Evolutionary conservation across 83 land plant species (phyloP).

Genomic region (Larix sibirica): DNA sequence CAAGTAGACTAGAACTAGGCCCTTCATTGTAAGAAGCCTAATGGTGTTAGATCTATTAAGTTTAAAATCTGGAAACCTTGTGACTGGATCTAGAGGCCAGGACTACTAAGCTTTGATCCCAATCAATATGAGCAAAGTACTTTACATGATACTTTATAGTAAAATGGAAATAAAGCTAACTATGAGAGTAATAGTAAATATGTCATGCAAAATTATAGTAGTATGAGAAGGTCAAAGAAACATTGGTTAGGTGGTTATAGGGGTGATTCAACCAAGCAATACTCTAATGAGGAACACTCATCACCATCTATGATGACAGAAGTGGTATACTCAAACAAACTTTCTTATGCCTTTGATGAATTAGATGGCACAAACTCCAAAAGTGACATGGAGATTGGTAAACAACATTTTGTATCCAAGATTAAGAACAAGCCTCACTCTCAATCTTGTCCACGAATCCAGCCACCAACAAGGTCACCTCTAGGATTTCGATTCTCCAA

Average conservation of each 20-base stretch:
- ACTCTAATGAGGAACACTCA: slow-evolving; percentile 6
- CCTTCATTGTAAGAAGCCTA: neutral
- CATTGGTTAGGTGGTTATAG: slow-evolving; percentile 11
- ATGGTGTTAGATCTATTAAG: neutral
- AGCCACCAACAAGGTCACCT: slow-evolving; percentile 40
- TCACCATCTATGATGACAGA: slow-evolving; percentile 29
- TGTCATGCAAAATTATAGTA: neutral
- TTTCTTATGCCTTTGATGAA: slow-evolving; percentile 54
- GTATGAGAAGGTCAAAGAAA: slow-evolving; percentile 15
- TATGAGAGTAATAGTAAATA: neutral
- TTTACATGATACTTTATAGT: neutral
- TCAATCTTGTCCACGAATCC: slow-evolving; percentile 20
- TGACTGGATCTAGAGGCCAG: neutral
- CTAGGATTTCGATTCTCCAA: neutral
- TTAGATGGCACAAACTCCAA: slow-evolving; percentile 36
- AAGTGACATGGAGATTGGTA: slow-evolving; percentile 39
- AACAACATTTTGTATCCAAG: slow-evolving; percentile 2
- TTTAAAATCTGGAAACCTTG: neutral
- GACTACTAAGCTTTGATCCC: neutral
- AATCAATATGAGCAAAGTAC: neutral
- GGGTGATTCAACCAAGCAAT: neutral
- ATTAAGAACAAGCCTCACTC: neutral
- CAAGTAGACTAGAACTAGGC: neutral
- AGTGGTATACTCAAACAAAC: slow-evolving; percentile 1
- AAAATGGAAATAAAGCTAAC: neutral